These are phyloP conservation scores for Mortierella polycephala DNA, from an alignment of 371 early-diverging fungal species.

Conservation along the genomic window DNA sequence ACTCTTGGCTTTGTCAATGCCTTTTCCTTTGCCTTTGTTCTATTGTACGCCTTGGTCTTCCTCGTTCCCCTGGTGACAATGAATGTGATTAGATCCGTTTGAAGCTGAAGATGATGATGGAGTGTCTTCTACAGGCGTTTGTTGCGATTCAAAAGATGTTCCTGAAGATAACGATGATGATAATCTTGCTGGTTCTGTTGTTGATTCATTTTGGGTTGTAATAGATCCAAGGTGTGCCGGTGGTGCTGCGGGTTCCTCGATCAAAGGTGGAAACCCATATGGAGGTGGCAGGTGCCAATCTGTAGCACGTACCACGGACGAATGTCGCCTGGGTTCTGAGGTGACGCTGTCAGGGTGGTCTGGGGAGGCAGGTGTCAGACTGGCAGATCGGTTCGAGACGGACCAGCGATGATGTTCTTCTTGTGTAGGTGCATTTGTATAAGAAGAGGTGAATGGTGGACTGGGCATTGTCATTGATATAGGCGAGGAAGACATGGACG, in stretches of 20 bases:
- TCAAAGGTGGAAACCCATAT: conserved; percentile 3
- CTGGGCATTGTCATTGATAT: conserved; percentile 1
- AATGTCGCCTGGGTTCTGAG: conserved; percentile 2
- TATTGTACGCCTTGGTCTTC: neutral
- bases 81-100: too few relatives aligned
- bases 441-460: neutral
- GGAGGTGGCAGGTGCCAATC: conserved; percentile 12
- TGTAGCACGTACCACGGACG: neutral
- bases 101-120: too few relatives aligned
- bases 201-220: too few relatives aligned
- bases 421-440: neutral
- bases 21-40: neutral
- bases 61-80: too few relatives aligned
- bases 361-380: neutral
- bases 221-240: too few relatives aligned
- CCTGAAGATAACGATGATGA: neutral
- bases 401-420: conserved; percentile 3
- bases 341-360: neutral
- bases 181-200: neutral
- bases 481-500: conserved; percentile 14
- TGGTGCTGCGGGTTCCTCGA: neutral
- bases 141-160: too few relatives aligned
- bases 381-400: neutral
- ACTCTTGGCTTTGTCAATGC: neutral
- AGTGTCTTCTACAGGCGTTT: too few relatives aligned